Evolutionary conservation across 345 rosid genomes (phyloP).

Genomic region (Pistacia atlantica): DNA sequence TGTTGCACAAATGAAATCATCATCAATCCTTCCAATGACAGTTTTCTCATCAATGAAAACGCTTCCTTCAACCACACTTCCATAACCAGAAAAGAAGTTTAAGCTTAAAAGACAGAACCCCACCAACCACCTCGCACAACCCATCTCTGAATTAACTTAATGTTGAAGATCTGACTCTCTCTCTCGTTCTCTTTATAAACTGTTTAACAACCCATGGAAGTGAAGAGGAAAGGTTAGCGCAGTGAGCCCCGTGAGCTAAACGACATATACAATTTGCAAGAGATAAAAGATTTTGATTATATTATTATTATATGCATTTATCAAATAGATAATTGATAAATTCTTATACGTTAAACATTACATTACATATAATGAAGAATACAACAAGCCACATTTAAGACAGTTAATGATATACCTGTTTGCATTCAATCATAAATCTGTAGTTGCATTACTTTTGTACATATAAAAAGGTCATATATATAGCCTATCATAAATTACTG

Average conservation of each 20-base stretch:
- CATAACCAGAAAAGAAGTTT: background rate
- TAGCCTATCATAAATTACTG: too few species aligned
- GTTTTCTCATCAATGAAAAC: conserved; percentile 54
- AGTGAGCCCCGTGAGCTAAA: background rate
- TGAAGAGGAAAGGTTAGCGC: background rate
- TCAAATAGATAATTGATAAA: too few species aligned
- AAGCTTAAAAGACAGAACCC: conserved; percentile 29
- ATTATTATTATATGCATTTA: too few species aligned
- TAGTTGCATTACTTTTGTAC: too few species aligned
- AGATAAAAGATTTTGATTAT: background rate
- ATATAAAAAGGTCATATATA: too few species aligned
- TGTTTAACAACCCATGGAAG: conserved; percentile 17
- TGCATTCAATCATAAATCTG: too few species aligned
- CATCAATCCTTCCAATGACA: conserved; percentile 71
- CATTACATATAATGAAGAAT: too few species aligned
- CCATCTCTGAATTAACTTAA: conserved; percentile 34
- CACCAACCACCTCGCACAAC: conserved; percentile 27
- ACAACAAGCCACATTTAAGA: too few species aligned
- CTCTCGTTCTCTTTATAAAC: background rate
- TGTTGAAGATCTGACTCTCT: conserved; percentile 23
- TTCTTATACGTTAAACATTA: too few species aligned
- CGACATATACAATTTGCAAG: background rate
- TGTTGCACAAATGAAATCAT: conserved; percentile 90
- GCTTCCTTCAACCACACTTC: conserved; percentile 36
- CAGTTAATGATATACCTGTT: too few species aligned